Evolutionary conservation across 2,329 filamentous ascomycete species (phyloP).

Genomic region (Fusarium sp.): DNA sequence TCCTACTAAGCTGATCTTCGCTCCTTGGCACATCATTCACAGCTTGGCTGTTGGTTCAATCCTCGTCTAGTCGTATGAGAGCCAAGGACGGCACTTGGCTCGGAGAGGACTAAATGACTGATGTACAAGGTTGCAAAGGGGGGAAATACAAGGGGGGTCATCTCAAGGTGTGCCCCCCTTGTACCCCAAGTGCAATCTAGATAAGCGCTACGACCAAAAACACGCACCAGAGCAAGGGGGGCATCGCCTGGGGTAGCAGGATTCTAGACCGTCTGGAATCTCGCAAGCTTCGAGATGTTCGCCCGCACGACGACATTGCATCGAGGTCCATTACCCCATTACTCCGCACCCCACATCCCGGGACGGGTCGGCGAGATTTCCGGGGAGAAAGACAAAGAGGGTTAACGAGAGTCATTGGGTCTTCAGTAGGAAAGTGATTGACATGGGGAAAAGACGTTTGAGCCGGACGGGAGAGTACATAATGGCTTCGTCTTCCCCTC

Average conservation of each 20-base stretch:
- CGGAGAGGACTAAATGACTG: slow-evolving; percentile 2
- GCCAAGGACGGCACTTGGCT: slow-evolving; percentile 2
- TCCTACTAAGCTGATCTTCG: background rate
- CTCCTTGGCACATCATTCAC: background rate
- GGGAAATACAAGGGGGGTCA: background rate
- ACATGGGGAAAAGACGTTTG: background rate
- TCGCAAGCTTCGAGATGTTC: slow-evolving; percentile 6
- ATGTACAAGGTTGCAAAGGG: background rate
- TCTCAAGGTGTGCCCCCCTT: background rate
- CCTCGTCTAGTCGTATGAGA: background rate
- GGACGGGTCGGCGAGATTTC: slow-evolving; percentile 14
- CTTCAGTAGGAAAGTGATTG: background rate
- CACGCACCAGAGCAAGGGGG: background rate
- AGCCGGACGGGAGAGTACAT: slow-evolving; percentile 16
- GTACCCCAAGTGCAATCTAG: background rate
- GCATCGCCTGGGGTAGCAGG: background rate
- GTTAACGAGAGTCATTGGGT: background rate
- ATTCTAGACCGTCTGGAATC: slow-evolving; percentile 35
- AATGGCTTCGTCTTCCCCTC: slow-evolving; percentile 6
- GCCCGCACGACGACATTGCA: background rate
- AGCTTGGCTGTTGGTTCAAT: background rate
- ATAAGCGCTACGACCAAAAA: slow-evolving; percentile 5
- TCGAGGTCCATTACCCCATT: background rate
- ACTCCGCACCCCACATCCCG: slow-evolving; percentile 32
- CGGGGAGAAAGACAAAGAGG: background rate